Base-by-base conservation (phyloP, 2,329 filamentous ascomycete genomes). In the Gaeumannomyces sp. region DNA sequence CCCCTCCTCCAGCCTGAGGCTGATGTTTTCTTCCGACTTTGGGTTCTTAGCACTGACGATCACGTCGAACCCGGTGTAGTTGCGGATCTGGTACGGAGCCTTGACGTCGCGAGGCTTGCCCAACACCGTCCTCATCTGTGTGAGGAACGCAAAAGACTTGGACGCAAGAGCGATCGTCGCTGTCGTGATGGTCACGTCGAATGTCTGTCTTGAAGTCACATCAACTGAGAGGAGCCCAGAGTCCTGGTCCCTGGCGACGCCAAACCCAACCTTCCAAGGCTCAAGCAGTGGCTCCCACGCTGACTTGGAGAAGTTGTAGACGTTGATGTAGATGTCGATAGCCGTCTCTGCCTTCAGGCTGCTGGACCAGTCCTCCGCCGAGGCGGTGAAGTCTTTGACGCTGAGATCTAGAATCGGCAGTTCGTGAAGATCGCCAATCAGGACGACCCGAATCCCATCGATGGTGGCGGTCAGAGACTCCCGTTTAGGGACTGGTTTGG, bases 221-320 rank as follows among this genome's bases (percentile, higher is more conserved):
- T 98, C 93, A 25, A 99, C 82, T 0, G 92, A 90, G 66, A 97
- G 79, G 63, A 90, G 82, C 53, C 94, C 91, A 0, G 89, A 91
- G 58, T 86, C 84, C 31, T 87, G 83, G 65, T 95, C 89, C 70
- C 89, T 93, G 0, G 91, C 88, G 74, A 98, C 86, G 68, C 96
- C 92, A 69, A 99, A 87, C 2, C 93, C 93, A n/a, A 98, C 82
- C 69, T 94, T 88, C 95, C 95, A 99, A 10, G 96, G 96, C 74
- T 99, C 95, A 31, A 99, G 87, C 45, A 99, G 79, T 3, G 95
- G 95, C 75, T 99, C 95, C 95, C 95, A 99, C 4, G 93, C 92
- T 0, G 95, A 99, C 75, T 99, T 99, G 19, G 95, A 95, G 77
- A 99, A 99, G 76, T 99, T 99, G 81, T 97, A 99, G 31, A 99